These are phyloP conservation scores for Boletellus ananas DNA, from an alignment of 768 basidiomycete species.

Conservation along the genomic window DNA sequence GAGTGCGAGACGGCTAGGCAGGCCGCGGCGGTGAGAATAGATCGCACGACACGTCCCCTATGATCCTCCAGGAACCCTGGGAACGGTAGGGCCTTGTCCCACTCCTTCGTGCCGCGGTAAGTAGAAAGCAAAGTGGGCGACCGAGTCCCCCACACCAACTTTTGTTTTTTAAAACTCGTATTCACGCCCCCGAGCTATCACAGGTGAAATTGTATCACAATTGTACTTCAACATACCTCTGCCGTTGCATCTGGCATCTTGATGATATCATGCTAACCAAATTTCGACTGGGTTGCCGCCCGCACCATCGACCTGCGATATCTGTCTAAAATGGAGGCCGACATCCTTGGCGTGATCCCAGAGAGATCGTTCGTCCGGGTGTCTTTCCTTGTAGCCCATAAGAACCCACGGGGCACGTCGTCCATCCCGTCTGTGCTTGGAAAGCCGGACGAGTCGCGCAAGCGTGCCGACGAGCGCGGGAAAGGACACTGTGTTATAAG, in stretches of 20 bases:
- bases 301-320: slow-evolving; percentile 54
- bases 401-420: slow-evolving; percentile 47
- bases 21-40: too few relatives aligned
- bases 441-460: slow-evolving; percentile 38
- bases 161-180: too few relatives aligned
- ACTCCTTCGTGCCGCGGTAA: too few relatives aligned
- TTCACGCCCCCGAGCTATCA: too few relatives aligned
- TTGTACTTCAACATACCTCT: slow-evolving; percentile 9
- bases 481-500: slow-evolving; percentile 88
- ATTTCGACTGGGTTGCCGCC: slow-evolving; percentile 67
- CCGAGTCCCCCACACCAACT: too few relatives aligned
- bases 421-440: slow-evolving; percentile 6
- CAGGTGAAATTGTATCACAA: background rate
- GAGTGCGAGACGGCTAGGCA: too few relatives aligned
- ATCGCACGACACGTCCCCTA: too few relatives aligned
- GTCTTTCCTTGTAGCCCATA: slow-evolving; percentile 86
- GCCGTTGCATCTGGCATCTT: background rate
- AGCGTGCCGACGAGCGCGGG: slow-evolving; percentile 72
- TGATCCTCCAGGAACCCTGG: too few relatives aligned
- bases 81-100: too few relatives aligned
- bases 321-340: slow-evolving; percentile 53
- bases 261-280: slow-evolving; percentile 47
- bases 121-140: too few relatives aligned
- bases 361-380: slow-evolving; percentile 66
- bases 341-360: slow-evolving; percentile 58